Evolutionary conservation across 495 filamentous ascomycete genomes (phyloP), one percentile per base, ranked within the genome.

Genomic region (Penicillium crystallinum): DNA sequence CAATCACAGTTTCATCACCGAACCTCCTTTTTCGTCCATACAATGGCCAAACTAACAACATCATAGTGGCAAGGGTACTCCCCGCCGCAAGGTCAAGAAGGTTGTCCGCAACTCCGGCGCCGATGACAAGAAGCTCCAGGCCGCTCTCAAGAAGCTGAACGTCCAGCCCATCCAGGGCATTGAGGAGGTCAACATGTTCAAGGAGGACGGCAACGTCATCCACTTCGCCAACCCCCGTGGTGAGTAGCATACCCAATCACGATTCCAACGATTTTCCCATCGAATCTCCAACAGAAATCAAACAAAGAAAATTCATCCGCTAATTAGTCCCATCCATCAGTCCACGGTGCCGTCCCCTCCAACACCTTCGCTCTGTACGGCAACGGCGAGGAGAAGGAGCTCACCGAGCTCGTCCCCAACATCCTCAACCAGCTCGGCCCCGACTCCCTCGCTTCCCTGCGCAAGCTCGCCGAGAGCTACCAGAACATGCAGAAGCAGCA

Each of bases 101-200:
- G 88, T 93, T 46, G 88, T 91, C 74, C 89, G 91, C 73, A 87
- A 82, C 69, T 84, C 87, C 57, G 87, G 84, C 70, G 89, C 85
- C 67, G 93, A 98, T 70, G 93, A 98, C 85, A 97, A 97, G 86
- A 98, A 98, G 83, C 89, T 98, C 31, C 93, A 98, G 78, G 82
- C 87, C 36, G 78, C 90, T 49, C 78, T 95, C 34, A 96, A 95
- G 85, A 96, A 96, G 82, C 82, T 96, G 73, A 93, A 90, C 74
- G 89, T 91, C 47, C 90, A 93, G 79, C 90, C 93, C 65, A 96
- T 98, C 77, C 91, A 96, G 80, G 89, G 86, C 50, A 97, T 98
- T 63, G 93, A 98, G 83, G 93, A 98, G 79, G 93, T 98, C 68
- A 98, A 98, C 84, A 98, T 97, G 95, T 97, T 97, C 85, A 98